Evolutionary conservation across 2,329 filamentous ascomycete species (phyloP).

Genomic region (Torrubiellomyces zombiae): DNA sequence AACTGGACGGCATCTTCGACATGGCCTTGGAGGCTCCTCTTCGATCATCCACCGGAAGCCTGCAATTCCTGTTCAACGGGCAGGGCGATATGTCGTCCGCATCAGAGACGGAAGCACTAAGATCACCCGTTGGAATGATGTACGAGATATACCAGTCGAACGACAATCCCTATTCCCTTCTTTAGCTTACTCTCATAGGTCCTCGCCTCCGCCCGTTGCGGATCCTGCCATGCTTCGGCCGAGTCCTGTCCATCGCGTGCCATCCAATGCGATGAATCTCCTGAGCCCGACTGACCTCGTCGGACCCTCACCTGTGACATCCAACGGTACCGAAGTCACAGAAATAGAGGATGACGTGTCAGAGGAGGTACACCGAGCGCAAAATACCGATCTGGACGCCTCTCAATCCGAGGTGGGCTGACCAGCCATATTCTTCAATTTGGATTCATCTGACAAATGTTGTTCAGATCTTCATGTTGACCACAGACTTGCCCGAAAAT

Average conservation of each 20-base stretch:
- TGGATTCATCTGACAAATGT: too few relatives aligned
- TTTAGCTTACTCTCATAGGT: constrained; percentile 8
- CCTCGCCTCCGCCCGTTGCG: constrained; percentile 17
- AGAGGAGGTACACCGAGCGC: constrained; percentile 35
- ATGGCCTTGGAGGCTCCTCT: constrained; percentile 35
- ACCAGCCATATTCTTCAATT: too few relatives aligned
- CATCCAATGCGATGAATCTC: constrained; percentile 36
- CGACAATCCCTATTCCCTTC: too few relatives aligned
- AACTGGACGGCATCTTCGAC: constrained; percentile 5
- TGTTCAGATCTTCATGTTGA: constrained; percentile 31
- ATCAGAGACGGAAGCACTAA: constrained; percentile 31
- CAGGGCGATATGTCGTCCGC: constrained; percentile 37
- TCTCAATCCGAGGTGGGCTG: constrained; percentile 16
- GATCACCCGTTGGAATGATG: constrained; percentile 34
- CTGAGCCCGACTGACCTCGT: constrained; percentile 53
- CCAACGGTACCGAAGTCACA: constrained; percentile 66
- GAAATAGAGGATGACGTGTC: constrained; percentile 67
- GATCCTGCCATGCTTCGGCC: constrained; percentile 35
- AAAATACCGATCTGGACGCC: constrained; percentile 5
- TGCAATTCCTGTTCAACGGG: constrained; percentile 22
- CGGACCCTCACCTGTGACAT: constrained; percentile 71
- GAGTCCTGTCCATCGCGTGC: constrained; percentile 28
- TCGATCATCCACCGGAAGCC: constrained; percentile 40
- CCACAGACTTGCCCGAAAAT: constrained; percentile 39
- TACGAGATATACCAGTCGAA: too few relatives aligned